These are phyloP conservation scores for Eucalyptus fibrosa DNA, from an alignment of 345 rosid genomes.

Conservation along the genomic window DNA sequence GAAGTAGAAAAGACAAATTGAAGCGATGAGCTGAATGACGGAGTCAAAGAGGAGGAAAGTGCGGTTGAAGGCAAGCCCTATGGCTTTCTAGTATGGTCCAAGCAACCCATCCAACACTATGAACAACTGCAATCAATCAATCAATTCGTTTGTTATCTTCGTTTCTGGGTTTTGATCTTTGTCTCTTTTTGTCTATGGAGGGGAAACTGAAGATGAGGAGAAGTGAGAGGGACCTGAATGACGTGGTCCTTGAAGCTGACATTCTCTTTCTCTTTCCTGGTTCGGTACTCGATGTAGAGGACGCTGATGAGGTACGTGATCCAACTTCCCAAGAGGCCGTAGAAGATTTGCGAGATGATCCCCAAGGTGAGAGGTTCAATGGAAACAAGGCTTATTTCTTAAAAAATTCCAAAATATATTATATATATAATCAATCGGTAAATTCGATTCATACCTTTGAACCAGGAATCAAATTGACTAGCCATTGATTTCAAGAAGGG, in stretches of 20 bases:
- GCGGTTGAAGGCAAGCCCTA: conserved; percentile 91
- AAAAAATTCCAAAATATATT: too few species aligned
- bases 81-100: conserved; percentile 94
- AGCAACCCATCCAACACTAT: conserved; percentile 92
- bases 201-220: background rate
- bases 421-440: too few species aligned
- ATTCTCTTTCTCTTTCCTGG: conserved; percentile 84
- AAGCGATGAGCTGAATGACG: conserved; percentile 91
- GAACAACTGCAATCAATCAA: conserved; percentile 54
- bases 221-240: background rate
- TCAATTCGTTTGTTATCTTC: background rate
- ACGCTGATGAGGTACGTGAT: conserved; percentile 94
- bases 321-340: conserved; percentile 89
- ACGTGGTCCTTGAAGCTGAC: conserved; percentile 89
- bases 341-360: conserved; percentile 69
- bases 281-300: conserved; percentile 80
- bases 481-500: too few species aligned
- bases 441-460: too few species aligned
- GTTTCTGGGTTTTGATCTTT: too few species aligned
- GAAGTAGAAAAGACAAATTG: too few species aligned
- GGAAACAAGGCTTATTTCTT: too few species aligned
- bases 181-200: background rate
- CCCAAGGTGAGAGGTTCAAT: conserved; percentile 4
- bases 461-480: rapidly evolving
- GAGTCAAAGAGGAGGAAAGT: conserved; percentile 94